Conservation (phyloP, 495 filamentous ascomycete genomes). For the Neurospora africana region DNA sequence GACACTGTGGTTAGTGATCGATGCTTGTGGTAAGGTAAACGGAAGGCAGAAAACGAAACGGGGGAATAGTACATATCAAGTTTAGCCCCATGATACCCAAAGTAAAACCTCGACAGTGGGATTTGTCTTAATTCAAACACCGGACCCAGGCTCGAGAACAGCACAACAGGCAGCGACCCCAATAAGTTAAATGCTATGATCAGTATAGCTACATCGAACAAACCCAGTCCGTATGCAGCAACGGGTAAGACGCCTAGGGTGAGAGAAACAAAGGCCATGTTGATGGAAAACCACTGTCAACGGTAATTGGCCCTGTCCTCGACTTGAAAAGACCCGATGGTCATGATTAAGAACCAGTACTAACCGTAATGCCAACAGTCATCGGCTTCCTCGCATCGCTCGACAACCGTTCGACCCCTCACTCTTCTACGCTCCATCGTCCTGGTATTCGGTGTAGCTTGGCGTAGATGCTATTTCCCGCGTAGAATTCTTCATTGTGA, state of each 20-base stretch:
- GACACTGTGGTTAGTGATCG: too few relatives aligned
- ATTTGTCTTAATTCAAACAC: conserved; percentile 74
- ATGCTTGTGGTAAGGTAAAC: too few relatives aligned
- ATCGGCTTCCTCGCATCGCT: conserved; percentile 51
- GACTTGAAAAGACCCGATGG: too few relatives aligned
- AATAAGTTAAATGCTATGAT: conserved; percentile 73
- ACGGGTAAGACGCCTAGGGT: conserved; percentile 67
- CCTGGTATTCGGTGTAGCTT: conserved; percentile 60
- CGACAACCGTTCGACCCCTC: conserved; percentile 75
- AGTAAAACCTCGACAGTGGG: conserved; percentile 75
- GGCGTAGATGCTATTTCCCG: conserved; percentile 52
- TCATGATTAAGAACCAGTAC: too few relatives aligned
- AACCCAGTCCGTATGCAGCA: conserved; percentile 57
- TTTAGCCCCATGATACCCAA: conserved; percentile 64
- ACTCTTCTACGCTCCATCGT: conserved; percentile 61
- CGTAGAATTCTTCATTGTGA: conserved; percentile 48
- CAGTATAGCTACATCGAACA: conserved; percentile 60
- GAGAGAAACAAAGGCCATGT: conserved; percentile 77
- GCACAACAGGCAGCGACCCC: conserved; percentile 62
- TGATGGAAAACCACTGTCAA: conserved; percentile 80
- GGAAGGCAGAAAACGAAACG: neutral
- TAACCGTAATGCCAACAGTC: conserved; percentile 68
- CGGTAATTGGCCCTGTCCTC: too few relatives aligned
- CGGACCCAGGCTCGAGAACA: conserved; percentile 73
- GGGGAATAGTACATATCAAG: conserved; percentile 43